Evolutionary conservation across 2,329 filamentous ascomycete species (phyloP).

Genomic region (Diaporthe capsici): DNA sequence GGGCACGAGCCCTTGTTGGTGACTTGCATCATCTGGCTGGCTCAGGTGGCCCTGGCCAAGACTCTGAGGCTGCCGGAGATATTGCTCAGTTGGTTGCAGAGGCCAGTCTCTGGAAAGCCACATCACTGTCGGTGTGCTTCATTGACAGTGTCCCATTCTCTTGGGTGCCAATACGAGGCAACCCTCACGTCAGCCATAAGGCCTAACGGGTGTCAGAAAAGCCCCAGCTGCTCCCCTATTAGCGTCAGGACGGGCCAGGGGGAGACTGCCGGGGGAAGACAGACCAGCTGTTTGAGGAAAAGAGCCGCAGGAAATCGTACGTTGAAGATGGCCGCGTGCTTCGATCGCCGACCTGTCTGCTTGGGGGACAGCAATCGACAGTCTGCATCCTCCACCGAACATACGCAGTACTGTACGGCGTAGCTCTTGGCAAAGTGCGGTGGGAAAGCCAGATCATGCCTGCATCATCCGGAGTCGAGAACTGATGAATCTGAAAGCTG

Average conservation of each 20-base stretch:
- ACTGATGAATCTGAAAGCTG: conserved; percentile 35
- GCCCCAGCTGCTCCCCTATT: conserved; percentile 2
- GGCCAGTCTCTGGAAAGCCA: conserved; percentile 10
- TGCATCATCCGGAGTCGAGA: conserved; percentile 6
- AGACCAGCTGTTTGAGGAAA: conserved; percentile 31
- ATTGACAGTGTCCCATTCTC: conserved; percentile 15
- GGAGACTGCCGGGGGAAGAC: conserved; percentile 21
- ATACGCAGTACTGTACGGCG: neutral
- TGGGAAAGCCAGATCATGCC: conserved; percentile 25
- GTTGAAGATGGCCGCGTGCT: conserved; percentile 23
- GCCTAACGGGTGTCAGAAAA: conserved; percentile 16
- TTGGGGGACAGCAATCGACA: conserved; percentile 10
- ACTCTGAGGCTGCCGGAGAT: conserved; percentile 21
- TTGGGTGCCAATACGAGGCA: conserved; percentile 29
- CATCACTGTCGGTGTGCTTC: conserved; percentile 23
- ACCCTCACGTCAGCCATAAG: conserved; percentile 16
- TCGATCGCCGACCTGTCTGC: conserved; percentile 30
- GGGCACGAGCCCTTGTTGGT: conserved; percentile 20
- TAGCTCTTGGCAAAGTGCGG: conserved; percentile 19
- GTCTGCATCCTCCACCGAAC: neutral
- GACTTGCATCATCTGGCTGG: conserved; percentile 9
- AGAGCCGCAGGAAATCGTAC: conserved; percentile 22
- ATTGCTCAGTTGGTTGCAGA: conserved; percentile 7
- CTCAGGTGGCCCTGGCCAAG: conserved; percentile 16
- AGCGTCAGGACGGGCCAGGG: conserved; percentile 21